phyloP scores from a whole-genome alignment of 1,284 basidiomycete genomes.

The Cystobasidium pallidum region DNA sequence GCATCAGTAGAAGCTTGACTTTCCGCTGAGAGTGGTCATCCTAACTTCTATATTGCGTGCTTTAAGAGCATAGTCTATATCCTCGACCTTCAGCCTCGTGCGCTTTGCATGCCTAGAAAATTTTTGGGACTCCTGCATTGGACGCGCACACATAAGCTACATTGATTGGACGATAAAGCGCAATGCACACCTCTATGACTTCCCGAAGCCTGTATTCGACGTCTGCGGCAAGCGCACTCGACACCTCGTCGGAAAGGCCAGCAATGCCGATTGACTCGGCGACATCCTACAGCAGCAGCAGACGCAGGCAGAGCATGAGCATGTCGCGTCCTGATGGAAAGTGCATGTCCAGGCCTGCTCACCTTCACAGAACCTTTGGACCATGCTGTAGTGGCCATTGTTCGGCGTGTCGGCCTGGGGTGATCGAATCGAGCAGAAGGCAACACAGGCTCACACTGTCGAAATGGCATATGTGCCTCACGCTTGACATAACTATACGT shows the following conservation, averaged over 20 bases:
- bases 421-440: slow-evolving; percentile 4
- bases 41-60: slow-evolving; percentile 85
- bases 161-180: not conserved
- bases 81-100: slow-evolving; percentile 80
- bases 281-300: slow-evolving; percentile 68
- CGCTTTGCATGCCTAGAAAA: slow-evolving; percentile 95
- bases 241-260: slow-evolving; percentile 77
- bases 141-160: not conserved
- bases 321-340: not conserved
- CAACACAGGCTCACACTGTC: no score
- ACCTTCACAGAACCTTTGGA: slow-evolving; percentile 41
- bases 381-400: slow-evolving; percentile 37
- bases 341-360: not conserved
- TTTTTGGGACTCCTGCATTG: slow-evolving; percentile 80
- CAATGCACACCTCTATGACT: slow-evolving; percentile 73
- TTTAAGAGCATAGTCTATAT: slow-evolving; percentile 91
- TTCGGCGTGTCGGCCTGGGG: not conserved
- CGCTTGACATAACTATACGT: no score
- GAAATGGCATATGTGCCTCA: no score
- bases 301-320: not conserved
- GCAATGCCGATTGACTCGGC: slow-evolving; percentile 84
- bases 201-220: slow-evolving; percentile 96
- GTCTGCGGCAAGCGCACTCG: slow-evolving; percentile 86
- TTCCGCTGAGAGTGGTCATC: not conserved
- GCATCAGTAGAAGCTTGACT: slow-evolving; percentile 47